Conservation (phyloP, 805 yeast species). For the Saturnispora sanitii region DNA sequence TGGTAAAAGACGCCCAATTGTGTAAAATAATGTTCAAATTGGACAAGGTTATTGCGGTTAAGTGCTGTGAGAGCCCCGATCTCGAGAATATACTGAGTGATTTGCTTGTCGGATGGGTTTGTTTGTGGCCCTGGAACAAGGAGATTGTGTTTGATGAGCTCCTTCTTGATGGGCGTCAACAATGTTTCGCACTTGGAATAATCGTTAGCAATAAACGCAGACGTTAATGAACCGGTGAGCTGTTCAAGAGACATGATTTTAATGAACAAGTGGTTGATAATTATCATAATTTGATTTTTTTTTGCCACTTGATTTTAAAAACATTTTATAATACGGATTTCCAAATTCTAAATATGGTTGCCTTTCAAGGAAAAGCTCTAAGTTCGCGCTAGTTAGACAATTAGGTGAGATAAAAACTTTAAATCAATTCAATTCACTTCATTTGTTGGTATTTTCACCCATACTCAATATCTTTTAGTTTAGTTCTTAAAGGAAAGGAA, state of each 20-base stretch:
- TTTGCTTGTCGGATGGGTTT: slow-evolving; percentile 56
- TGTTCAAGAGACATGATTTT: slow-evolving; percentile 48
- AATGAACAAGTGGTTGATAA: neutral
- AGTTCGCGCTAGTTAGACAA: too few species aligned
- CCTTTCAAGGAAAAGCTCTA: too few species aligned
- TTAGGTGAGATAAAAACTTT: too few species aligned
- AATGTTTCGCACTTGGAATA: slow-evolving; percentile 51
- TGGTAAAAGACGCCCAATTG: slow-evolving; percentile 74
- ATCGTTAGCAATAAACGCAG: slow-evolving; percentile 51
- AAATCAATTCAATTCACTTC: neutral
- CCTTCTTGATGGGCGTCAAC: slow-evolving; percentile 66
- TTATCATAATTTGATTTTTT: neutral
- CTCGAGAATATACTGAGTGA: slow-evolving; percentile 77
- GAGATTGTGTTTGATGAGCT: slow-evolving; percentile 65
- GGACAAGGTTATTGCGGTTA: slow-evolving; percentile 46
- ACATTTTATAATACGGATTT: neutral
- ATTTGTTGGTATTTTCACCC: too few species aligned
- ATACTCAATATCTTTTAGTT: too few species aligned
- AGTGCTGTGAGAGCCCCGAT: slow-evolving; percentile 79
- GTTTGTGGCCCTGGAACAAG: slow-evolving; percentile 51
- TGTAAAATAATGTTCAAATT: slow-evolving; percentile 63
- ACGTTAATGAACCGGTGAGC: slow-evolving; percentile 59
- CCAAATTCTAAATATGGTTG: neutral
- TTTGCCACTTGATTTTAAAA: neutral
- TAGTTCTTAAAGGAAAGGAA: too few species aligned